Evolutionary conservation across 306 rosid species (phyloP), one percentile per base, ranked within the genome.

Genomic region (Hippophae gyantsensis): DNA sequence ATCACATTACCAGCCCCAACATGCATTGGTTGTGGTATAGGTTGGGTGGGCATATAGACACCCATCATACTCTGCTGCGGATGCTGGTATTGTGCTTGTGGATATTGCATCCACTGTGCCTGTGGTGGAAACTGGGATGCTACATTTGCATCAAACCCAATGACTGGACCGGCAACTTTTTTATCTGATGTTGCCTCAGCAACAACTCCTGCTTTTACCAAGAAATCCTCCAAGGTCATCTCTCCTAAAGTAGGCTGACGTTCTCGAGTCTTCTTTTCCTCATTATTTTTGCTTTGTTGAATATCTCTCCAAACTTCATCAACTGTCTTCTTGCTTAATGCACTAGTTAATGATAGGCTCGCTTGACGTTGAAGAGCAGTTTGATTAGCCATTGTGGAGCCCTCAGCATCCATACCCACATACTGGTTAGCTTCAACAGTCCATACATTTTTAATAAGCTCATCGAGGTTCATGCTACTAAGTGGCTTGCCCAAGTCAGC

Each of bases 301-400:
- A 92, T 92, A 62, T 92, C 96, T 69, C 76, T 80, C 98, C 98
- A 92, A 60, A 92, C 98, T 83, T 92, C 96, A 67, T 87, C 95
- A 9, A 92, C 98, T 8, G 98, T 92, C 74, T 87, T 92, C 78
- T 88, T 81, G 78, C 93, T 86, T 50, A 92, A 66, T 23, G 79
- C 78, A 60, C 79, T 51, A 44, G 83, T 85, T 75, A 92, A 73
- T 2, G 96, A 67, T 45, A 85, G 73, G 72, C 87, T 90, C 61
- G 86, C 87, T 62, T 90, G 96, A 70, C 60, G 80, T 70, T 83
- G 94, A 53, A 77, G 64, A 8, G 72, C 50, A 38, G 81, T 67
- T 77, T 82, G 82, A 75, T 72, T 72, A 48, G 70, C 68, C 81
- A 73, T 69, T 9, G 79, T 10, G 2, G 76, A 53, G 50, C 73